phyloP scores from a whole-genome alignment of 495 filamentous ascomycete genomes.

The Aspergillus asperescens region DNA sequence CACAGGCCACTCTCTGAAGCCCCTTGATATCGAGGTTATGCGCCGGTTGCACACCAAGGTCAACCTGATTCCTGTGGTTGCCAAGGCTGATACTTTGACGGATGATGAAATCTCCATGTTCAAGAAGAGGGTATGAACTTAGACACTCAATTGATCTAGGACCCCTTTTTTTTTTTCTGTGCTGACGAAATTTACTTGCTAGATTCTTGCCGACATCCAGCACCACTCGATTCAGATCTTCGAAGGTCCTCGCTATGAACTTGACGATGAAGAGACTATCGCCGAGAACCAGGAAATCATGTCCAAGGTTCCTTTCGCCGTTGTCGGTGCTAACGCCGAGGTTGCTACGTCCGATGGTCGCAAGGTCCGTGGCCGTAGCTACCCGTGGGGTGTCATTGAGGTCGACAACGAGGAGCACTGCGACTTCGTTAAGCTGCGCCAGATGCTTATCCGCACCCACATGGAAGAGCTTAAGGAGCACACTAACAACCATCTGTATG shows the following conservation, averaged over 20 bases:
- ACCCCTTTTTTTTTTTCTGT: neutral
- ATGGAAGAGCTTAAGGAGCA: slow-evolving; percentile 99
- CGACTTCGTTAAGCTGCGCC: slow-evolving; percentile 98
- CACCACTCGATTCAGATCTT: slow-evolving; percentile 98
- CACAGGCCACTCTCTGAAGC: slow-evolving; percentile 98
- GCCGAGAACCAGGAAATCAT: slow-evolving; percentile 99
- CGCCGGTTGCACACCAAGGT: slow-evolving; percentile 98
- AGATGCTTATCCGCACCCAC: slow-evolving; percentile 99
- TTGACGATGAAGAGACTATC: slow-evolving; percentile 98
- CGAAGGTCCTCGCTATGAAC: slow-evolving; percentile 94
- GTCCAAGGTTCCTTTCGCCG: slow-evolving; percentile 98
- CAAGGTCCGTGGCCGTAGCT: slow-evolving; percentile 90
- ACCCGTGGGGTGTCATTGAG: slow-evolving; percentile 98
- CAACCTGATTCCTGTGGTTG: slow-evolving; percentile 98
- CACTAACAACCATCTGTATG: slow-evolving; percentile 97
- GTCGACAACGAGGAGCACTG: slow-evolving; percentile 99
- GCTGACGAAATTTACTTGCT: neutral
- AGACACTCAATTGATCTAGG: neutral
- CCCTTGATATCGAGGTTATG: slow-evolving; percentile 98
- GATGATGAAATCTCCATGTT: slow-evolving; percentile 92
- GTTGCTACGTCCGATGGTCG: slow-evolving; percentile 87
- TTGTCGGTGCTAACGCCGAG: slow-evolving; percentile 93
- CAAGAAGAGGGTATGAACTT: slow-evolving; percentile 78
- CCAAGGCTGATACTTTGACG: slow-evolving; percentile 95
- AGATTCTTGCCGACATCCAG: slow-evolving; percentile 97